Conservation (phyloP, 2,329 filamentous ascomycete genomes). For the Bipolaris bicolor region DNA sequence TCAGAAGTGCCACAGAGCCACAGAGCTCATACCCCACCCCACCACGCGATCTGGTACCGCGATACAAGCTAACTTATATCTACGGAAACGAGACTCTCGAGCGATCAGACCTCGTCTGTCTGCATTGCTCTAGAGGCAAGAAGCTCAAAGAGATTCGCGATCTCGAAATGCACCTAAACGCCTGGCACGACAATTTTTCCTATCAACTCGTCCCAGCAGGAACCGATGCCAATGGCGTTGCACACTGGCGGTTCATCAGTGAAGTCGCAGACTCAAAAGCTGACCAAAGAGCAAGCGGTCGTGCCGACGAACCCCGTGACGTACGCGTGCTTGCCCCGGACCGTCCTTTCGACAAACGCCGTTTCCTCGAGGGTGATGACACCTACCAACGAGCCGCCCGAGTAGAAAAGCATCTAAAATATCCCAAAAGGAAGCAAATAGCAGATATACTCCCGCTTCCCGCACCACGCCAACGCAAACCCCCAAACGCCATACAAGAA, state of each 20-base stretch:
- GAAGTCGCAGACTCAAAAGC: slow-evolving; percentile 27
- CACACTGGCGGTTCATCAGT: slow-evolving; percentile 25
- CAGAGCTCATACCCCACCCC: slow-evolving; percentile 15
- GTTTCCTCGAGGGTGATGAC: slow-evolving; percentile 44
- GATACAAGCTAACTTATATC: slow-evolving; percentile 19
- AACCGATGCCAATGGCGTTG: slow-evolving; percentile 20
- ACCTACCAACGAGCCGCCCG: slow-evolving; percentile 27
- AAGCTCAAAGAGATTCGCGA: slow-evolving; percentile 20
- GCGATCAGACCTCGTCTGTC: slow-evolving; percentile 21
- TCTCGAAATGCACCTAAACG: slow-evolving; percentile 45
- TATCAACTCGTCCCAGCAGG: slow-evolving; percentile 23
- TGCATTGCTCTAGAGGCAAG: slow-evolving; percentile 23
- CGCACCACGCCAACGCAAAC: slow-evolving; percentile 14
- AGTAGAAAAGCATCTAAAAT: slow-evolving; percentile 14
- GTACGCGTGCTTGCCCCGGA: slow-evolving; percentile 43
- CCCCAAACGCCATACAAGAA: slow-evolving; percentile 24
- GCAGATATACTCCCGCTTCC: neutral
- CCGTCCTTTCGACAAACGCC: slow-evolving; percentile 43
- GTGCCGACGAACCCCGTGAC: slow-evolving; percentile 33
- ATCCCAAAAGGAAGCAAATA: neutral
- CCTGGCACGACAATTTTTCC: slow-evolving; percentile 45
- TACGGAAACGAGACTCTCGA: slow-evolving; percentile 20
- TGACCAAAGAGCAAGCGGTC: slow-evolving; percentile 31
- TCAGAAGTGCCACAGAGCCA: slow-evolving; percentile 6
- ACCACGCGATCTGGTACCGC: slow-evolving; percentile 20